Base-by-base conservation (phyloP, 345 rosid species). In the Gossypium ekmanianum region DNA sequence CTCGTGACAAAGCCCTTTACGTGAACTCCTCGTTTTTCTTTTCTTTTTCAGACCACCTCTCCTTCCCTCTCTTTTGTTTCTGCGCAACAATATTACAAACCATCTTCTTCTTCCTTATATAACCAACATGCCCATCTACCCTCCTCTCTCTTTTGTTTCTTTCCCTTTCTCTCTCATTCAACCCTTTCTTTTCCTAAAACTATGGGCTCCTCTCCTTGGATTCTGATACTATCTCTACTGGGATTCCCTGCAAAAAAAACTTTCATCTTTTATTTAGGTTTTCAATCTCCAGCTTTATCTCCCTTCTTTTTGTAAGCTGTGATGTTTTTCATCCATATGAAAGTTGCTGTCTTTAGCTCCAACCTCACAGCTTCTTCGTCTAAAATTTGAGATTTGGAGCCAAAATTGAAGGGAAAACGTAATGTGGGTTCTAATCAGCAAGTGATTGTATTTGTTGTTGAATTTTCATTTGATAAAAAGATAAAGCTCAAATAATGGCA, bases 1-100 rank as follows among this genome's bases (percentile, higher is more conserved):
- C 92, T 82, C 94, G 94, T 92, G 95, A 92, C 39, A 83, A 72
- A 83, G 62, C 70, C 75, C 79, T 78, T 54, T 54, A 47, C 69
- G 59, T 78, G 71, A 65, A 54, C 22, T 17, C 5, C n/a, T 51
- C 6, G 22, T 77, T 78, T 85, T 85, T 75, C 80, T 75, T 65
- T 58, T 79, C 75, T 74, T 81, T 75, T 72, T 64, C 73, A 83
- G 81, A 76, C 83, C 85, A 84, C 27, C 55, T 51, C 20, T 12
- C 77, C 72, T 14, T 24, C 20, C 7, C 65, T 34, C 57, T 64
- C 13, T 64, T 64, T 82, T 81, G 77, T 81, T 83, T 83, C 82
- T 69, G 39, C 39, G 6, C 39, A 34, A 34, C 39, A 34, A 34
- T 34, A 34, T 34, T 34, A 34, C 1, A 62, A 29, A 3, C 22